Base-by-base conservation (phyloP, 2,329 filamentous ascomycete genomes). In the Aureobasidium uvarum region DNA sequence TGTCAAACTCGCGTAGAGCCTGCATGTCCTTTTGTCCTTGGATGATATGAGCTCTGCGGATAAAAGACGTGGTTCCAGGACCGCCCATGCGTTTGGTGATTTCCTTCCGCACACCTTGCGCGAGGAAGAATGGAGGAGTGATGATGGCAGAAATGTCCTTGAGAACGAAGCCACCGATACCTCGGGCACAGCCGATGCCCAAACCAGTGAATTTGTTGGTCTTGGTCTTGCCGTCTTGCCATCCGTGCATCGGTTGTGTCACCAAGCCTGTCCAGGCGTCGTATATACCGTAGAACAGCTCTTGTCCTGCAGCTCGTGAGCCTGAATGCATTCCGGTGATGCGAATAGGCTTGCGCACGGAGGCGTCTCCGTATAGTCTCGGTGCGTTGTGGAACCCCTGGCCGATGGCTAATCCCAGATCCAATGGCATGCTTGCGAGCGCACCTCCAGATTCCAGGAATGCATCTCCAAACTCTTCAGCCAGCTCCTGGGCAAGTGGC, bases 331-430 rank as follows among this genome's bases (percentile, higher is more conserved):
- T 79, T 60, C 88, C 89, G 0, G 90, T 92, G 5, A 96, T 90
- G 70, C 91, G 91, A 66, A 92, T 89, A 0, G 85, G 80, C n/a
- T 89, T 88, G 10, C 91, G 84, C 0, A 96, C 87, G 1, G 88
- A 93, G 1, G 91, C 86, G 71, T 96, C 92, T 48, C 92, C 90
- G 73, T 96, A 96, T 0, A 96, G 80, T 70, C 86, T 88, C 0
- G 93, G 92, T 6, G 90, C 89, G 71, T 96, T 96, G 73, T 94
- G 89, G 74, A 96, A 96, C 0, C 93, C 93, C 75, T 89, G 90
- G 0, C 92, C 89, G 43, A 96, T 78, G 0, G 90, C 90, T 48
- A 96, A 78, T 46, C 90, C 91, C 68, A 96, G 89, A 74, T 96
- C 91, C 83, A 95, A 89, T 0, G 92, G 93, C 1, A 89, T 88